Conservation (phyloP, 139 green algal genomes). For the Ulvella scutata region DNA sequence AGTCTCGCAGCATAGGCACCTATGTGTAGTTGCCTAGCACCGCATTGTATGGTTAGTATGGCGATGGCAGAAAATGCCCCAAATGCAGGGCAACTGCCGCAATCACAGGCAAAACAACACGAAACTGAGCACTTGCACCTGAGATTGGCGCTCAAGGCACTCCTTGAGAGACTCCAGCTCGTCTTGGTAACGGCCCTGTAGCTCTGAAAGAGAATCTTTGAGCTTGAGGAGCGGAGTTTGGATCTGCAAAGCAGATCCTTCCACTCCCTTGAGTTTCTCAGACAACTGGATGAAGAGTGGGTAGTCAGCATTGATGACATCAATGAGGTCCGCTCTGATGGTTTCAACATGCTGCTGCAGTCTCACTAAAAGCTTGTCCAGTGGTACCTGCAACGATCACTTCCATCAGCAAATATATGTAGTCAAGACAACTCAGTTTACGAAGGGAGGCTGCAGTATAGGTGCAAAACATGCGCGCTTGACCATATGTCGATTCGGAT, state of each 20-base stretch:
- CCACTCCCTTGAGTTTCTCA: not conserved
- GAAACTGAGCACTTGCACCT: not conserved
- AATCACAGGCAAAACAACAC: no score
- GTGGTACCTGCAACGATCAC: not conserved
- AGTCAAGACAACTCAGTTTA: no score
- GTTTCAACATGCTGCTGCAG: not conserved
- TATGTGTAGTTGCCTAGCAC: no score
- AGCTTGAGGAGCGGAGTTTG: not conserved
- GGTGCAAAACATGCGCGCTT: no score
- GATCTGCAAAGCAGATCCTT: not conserved
- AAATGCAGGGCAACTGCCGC: no score
- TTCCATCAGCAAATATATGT: no score
- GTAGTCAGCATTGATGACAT: constrained; percentile 5
- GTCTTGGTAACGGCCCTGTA: not conserved
- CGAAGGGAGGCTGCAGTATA: no score
- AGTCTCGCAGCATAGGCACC: no score
- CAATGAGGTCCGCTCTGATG: not conserved
- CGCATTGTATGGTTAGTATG: no score
- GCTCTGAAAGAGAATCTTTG: not conserved
- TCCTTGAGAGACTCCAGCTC: not conserved
- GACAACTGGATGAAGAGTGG: not conserved
- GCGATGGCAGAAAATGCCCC: no score
- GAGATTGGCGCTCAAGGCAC: not conserved
- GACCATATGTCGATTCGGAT: no score
- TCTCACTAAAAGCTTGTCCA: not conserved